phyloP scores from a whole-genome alignment of 2,329 filamentous ascomycete species.

The Colletotrichum plurivorum region DNA sequence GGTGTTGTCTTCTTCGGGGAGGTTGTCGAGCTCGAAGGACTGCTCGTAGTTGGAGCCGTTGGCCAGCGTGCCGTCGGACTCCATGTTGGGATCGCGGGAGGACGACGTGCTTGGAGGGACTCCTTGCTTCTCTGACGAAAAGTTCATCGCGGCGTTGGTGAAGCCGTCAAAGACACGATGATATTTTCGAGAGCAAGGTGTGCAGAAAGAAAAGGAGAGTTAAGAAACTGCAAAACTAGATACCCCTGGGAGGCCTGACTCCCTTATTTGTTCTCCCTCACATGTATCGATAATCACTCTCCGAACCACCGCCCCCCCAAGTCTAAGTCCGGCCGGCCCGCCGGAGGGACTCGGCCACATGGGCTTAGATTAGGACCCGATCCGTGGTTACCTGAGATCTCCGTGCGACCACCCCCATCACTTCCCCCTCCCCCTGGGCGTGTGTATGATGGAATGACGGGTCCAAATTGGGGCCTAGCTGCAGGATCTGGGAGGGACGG shows the following conservation, averaged over 20 bases:
- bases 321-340: conserved; percentile 5
- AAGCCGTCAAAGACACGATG: not conserved
- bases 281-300: not conserved
- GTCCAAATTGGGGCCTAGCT: conserved; percentile 8
- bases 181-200: not conserved
- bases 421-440: not conserved
- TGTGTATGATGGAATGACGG: conserved; percentile 3
- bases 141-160: not conserved
- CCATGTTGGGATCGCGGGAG: conserved; percentile 30
- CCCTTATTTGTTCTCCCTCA: conserved; percentile 13
- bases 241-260: not conserved
- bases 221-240: not conserved
- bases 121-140: conserved; percentile 17
- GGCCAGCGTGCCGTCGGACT: conserved; percentile 37
- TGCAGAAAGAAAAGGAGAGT: not conserved
- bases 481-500: not conserved
- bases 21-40: conserved; percentile 21
- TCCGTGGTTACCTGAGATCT: conserved; percentile 23
- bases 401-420: conserved; percentile 5
- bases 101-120: conserved; percentile 7
- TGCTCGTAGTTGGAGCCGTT: conserved; percentile 37
- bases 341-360: conserved; percentile 23
- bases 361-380: conserved; percentile 10
- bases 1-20: conserved; percentile 43
- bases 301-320: not conserved